These are phyloP conservation scores for Fusarium phyllophilum DNA, from an alignment of 2,329 filamentous ascomycete species.

Conservation along the genomic window DNA sequence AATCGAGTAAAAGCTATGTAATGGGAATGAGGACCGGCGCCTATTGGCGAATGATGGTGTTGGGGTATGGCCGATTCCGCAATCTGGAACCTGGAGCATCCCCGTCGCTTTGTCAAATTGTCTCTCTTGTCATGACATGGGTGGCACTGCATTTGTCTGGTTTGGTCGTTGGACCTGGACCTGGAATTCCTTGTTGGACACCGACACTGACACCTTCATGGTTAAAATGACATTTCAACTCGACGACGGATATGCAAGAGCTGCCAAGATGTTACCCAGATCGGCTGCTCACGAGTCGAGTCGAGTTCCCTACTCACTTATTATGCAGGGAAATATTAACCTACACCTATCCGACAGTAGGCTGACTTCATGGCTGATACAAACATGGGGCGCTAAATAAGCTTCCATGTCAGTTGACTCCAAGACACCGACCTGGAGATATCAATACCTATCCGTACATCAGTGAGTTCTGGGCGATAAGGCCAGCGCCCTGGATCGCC, in stretches of 20 bases:
- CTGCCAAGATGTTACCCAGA: constrained; percentile 22
- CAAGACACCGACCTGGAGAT: constrained; percentile 19
- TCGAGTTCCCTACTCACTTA: constrained; percentile 8
- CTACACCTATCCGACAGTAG: neutral
- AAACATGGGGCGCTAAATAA: constrained; percentile 19
- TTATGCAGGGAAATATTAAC: constrained; percentile 27
- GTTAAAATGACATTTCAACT: constrained; percentile 10
- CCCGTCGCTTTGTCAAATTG: constrained; percentile 11
- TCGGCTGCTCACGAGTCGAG: constrained; percentile 19
- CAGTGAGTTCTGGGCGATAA: constrained; percentile 34
- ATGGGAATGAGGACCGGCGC: constrained; percentile 39
- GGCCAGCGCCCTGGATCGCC: constrained; percentile 34
- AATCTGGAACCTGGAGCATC: constrained; percentile 30
- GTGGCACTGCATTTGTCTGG: constrained; percentile 23
- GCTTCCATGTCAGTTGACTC: constrained; percentile 35
- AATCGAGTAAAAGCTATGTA: constrained; percentile 47
- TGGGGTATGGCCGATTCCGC: constrained; percentile 34
- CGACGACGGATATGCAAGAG: constrained; percentile 18
- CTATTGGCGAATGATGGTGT: constrained; percentile 41
- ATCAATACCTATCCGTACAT: constrained; percentile 3
- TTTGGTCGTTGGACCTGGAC: neutral
- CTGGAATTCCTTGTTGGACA: neutral
- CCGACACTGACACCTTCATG: constrained; percentile 7
- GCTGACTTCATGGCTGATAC: constrained; percentile 27
- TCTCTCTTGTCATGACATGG: constrained; percentile 31